A percentile compares a stretch with the other conserved stretches of the same genome.
Evolutionary conservation across 805 yeast genomes (phyloP).

Genomic region (Candida suzukii): DNA sequence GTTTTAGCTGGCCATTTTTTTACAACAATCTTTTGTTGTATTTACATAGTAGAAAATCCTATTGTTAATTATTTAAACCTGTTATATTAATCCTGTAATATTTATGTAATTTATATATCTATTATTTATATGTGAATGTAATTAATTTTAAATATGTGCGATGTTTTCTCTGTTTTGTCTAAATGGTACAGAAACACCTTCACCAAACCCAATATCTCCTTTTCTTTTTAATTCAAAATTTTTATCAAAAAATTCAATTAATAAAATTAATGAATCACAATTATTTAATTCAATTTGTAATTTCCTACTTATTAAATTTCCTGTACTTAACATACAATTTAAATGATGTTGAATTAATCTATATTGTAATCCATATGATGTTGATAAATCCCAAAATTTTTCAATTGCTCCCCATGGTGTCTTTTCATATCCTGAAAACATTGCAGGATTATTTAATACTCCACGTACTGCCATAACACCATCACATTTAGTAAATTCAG

Average conservation of each 20-base stretch:
- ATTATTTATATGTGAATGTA: background rate
- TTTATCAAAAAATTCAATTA: slow-evolving; percentile 78
- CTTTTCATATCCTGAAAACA: slow-evolving; percentile 64
- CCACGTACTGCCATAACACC: slow-evolving; percentile 98
- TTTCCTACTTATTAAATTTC: slow-evolving; percentile 35
- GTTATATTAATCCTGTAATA: background rate
- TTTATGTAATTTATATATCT: background rate
- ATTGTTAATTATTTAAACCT: background rate
- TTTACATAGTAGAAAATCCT: too few species aligned
- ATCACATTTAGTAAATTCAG: slow-evolving; percentile 64
- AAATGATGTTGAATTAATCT: slow-evolving; percentile 83
- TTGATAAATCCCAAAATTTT: slow-evolving; percentile 68
- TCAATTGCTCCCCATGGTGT: slow-evolving; percentile 95
- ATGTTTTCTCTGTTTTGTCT: slow-evolving; percentile 22
- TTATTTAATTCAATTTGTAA: slow-evolving; percentile 60
- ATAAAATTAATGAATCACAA: slow-evolving; percentile 45
- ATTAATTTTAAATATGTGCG: slow-evolving; percentile 18
- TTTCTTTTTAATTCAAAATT: slow-evolving; percentile 59
- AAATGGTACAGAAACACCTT: slow-evolving; percentile 21
- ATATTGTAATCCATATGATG: slow-evolving; percentile 79
- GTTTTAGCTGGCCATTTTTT: too few species aligned
- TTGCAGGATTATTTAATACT: slow-evolving; percentile 73
- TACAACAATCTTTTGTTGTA: too few species aligned
- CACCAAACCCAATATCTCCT: slow-evolving; percentile 67
- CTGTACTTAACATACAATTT: slow-evolving; percentile 60